These are phyloP conservation scores for Gynochthodes officinalis DNA, from an alignment of 257 asterid genomes.

Conservation along the genomic window DNA sequence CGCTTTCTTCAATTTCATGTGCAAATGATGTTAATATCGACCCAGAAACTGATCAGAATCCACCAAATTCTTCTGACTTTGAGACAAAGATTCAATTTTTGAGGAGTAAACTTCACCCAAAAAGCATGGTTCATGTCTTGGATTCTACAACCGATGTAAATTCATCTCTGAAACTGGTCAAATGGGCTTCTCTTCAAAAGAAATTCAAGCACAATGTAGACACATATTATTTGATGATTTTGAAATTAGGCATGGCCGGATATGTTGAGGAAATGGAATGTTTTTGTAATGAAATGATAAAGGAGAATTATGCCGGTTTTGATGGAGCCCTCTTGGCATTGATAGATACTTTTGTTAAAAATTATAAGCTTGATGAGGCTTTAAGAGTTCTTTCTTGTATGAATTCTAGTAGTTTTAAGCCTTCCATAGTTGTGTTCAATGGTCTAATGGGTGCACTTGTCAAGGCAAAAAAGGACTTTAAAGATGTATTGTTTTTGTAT, in stretches of 20 bases:
- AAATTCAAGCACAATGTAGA: constrained; percentile 53
- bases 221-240: constrained; percentile 58
- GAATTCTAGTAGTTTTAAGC: constrained; percentile 51
- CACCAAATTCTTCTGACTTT: constrained; percentile 35
- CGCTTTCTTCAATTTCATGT: constrained; percentile 52
- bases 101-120: constrained; percentile 54
- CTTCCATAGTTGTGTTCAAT: constrained; percentile 45
- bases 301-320: constrained; percentile 46
- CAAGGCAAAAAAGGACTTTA: constrained; percentile 50
- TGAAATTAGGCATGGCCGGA: constrained; percentile 77
- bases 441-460: constrained; percentile 54
- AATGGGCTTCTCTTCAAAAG: constrained; percentile 79
- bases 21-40: constrained; percentile 33
- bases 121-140: constrained; percentile 43
- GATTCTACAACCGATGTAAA: constrained; percentile 60
- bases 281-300: constrained; percentile 62
- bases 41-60: constrained; percentile 41
- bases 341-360: constrained; percentile 50
- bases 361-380: constrained; percentile 59
- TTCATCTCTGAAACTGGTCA: constrained; percentile 62
- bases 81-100: constrained; percentile 52
- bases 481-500: constrained; percentile 78
- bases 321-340: constrained; percentile 47
- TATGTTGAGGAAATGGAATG: constrained; percentile 69
- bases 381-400: constrained; percentile 58